A percentile compares a stretch with the other conserved stretches of the same genome.
These are phyloP conservation scores for Trypanosoma congolense DNA, from an alignment of 208 protist genomes.

Conservation along the genomic window DNA sequence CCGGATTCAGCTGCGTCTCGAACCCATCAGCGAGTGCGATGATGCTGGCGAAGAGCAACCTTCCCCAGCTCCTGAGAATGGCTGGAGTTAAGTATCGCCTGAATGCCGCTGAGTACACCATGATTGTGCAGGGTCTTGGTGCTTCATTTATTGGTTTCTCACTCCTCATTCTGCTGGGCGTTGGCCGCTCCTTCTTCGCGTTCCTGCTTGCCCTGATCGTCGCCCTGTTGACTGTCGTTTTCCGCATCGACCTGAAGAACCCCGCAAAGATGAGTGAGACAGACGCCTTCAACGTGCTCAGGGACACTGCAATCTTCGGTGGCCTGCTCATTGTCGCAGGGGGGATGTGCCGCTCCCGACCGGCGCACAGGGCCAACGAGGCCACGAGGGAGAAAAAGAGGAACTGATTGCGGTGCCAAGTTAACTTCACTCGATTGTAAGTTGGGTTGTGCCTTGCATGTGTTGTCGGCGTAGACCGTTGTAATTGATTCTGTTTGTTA, in stretches of 20 bases:
- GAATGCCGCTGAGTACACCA: slow-evolving; percentile 36
- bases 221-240: slow-evolving; percentile 44
- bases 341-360: slow-evolving; percentile 47
- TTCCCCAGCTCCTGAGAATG: slow-evolving; percentile 41
- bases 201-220: slow-evolving; percentile 57
- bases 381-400: slow-evolving; percentile 22
- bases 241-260: slow-evolving; percentile 56
- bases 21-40: slow-evolving; percentile 36
- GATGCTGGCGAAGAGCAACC: slow-evolving; percentile 62
- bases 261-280: slow-evolving; percentile 22
- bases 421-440: too few species aligned
- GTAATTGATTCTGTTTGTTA: too few species aligned
- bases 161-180: slow-evolving; percentile 73
- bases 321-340: slow-evolving; percentile 68
- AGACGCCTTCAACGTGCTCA: slow-evolving; percentile 45
- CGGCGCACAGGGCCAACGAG: slow-evolving; percentile 23
- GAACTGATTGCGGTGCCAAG: slow-evolving; percentile 28
- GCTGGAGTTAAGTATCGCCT: slow-evolving; percentile 19
- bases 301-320: slow-evolving; percentile 57
- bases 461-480: too few species aligned
- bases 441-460: too few species aligned
- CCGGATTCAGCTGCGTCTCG: slow-evolving; percentile 47
- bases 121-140: slow-evolving; percentile 47
- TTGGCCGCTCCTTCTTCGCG: slow-evolving; percentile 75
- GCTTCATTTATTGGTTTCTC: slow-evolving; percentile 64